Percentiles rank a stretch among this genome's conserved stretches.
These are phyloP conservation scores for Fusarium chlamydosporum DNA, from an alignment of 2,329 filamentous ascomycete species.

Conservation along the genomic window DNA sequence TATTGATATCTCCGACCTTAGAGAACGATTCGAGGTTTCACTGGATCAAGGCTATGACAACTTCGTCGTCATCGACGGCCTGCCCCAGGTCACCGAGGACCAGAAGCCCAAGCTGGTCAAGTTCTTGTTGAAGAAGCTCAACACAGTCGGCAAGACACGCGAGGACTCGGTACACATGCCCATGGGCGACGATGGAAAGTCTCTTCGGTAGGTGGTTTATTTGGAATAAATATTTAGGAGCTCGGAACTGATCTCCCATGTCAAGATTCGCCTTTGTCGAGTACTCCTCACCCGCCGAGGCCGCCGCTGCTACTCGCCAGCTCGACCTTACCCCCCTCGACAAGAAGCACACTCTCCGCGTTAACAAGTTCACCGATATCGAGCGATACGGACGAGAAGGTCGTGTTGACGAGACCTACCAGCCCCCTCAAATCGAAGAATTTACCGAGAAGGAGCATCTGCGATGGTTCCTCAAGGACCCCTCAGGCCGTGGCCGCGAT, in stretches of 20 bases:
- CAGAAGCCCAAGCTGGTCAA: slow-evolving; percentile 96
- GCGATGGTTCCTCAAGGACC: slow-evolving; percentile 91
- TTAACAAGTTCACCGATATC: slow-evolving; percentile 99
- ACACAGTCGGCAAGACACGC: slow-evolving; percentile 83
- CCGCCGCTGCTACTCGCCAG: slow-evolving; percentile 87
- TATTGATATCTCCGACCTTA: slow-evolving; percentile 94
- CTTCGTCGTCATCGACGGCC: slow-evolving; percentile 95
- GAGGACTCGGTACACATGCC: slow-evolving; percentile 96
- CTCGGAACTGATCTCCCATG: slow-evolving; percentile 26
- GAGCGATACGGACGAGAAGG: slow-evolving; percentile 96
- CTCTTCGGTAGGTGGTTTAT: slow-evolving; percentile 76
- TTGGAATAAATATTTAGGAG: slow-evolving; percentile 4
- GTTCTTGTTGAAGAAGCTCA: slow-evolving; percentile 94
- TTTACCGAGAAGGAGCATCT: slow-evolving; percentile 96
- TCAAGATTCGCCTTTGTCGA: slow-evolving; percentile 95
- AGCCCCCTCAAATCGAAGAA: slow-evolving; percentile 81
- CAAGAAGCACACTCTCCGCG: slow-evolving; percentile 94
- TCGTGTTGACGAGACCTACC: slow-evolving; percentile 91
- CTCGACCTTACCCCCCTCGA: slow-evolving; percentile 90
- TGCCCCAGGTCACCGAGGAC: slow-evolving; percentile 89
- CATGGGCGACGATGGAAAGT: slow-evolving; percentile 86
- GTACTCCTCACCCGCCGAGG: slow-evolving; percentile 91
- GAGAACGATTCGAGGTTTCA: slow-evolving; percentile 95
- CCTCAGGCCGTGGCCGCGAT: slow-evolving; percentile 83
- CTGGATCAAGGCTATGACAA: slow-evolving; percentile 96